Conservation (phyloP, 1,284 basidiomycete species). For the Tylopilus sp. region DNA sequence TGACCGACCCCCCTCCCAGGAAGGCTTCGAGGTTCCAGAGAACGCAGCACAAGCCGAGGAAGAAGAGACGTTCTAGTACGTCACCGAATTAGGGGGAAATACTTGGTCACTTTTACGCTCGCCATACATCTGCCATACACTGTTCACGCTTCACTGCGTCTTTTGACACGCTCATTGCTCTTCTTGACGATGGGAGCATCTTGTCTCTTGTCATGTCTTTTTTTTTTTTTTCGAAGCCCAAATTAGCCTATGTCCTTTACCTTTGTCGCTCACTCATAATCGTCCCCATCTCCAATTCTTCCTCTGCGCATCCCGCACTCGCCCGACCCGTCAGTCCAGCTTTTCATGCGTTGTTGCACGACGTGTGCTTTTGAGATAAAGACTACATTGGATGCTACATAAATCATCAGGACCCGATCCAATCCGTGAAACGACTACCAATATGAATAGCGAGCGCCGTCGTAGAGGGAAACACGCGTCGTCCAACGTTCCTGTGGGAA, state of each 20-base stretch:
- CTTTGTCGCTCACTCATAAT: slow-evolving; percentile 25
- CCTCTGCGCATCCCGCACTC: not conserved
- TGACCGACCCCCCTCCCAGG: slow-evolving; percentile 34
- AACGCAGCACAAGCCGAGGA: slow-evolving; percentile 44
- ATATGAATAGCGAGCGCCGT: not conserved
- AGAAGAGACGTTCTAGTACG: slow-evolving; percentile 54
- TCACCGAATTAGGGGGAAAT: slow-evolving; percentile 3
- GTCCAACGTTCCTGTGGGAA: too few species aligned
- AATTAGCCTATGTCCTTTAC: slow-evolving; percentile 23
- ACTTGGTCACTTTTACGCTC: slow-evolving; percentile 1
- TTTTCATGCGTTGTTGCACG: slow-evolving; percentile 5
- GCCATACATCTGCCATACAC: slow-evolving; percentile 1
- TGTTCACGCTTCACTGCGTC: slow-evolving; percentile 2
- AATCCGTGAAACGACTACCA: slow-evolving; percentile 7
- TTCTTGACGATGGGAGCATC: slow-evolving; percentile 8
- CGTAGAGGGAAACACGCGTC: too few species aligned
- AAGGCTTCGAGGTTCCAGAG: slow-evolving; percentile 73
- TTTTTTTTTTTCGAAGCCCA: not conserved
- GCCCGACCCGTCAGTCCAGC: slow-evolving; percentile 4
- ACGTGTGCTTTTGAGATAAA: slow-evolving; percentile 19
- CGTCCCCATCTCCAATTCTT: slow-evolving; percentile 27
- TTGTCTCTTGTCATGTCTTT: slow-evolving; percentile 5
- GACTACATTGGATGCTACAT: slow-evolving; percentile 31
- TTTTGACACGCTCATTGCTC: slow-evolving; percentile 20
- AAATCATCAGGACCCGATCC: slow-evolving; percentile 9